Evolutionary conservation across 345 rosid genomes (phyloP).

Genomic region (Boechera stricta): DNA sequence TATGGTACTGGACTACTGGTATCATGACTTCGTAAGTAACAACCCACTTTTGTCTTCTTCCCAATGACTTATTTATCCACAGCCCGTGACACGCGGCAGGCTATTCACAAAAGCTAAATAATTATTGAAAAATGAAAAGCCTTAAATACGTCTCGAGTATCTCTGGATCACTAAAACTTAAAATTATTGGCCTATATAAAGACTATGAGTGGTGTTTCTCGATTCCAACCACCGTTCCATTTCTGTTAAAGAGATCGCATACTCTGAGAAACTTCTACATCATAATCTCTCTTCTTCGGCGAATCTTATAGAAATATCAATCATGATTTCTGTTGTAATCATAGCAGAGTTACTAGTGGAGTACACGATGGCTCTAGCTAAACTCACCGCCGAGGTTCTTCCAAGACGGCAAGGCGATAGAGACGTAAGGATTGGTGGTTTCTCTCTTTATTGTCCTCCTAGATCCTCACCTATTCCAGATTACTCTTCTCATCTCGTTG

Average conservation of each 20-base stretch:
- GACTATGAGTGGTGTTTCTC: neutral
- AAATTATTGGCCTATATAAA: neutral
- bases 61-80: neutral
- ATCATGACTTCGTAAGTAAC: neutral
- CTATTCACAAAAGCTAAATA: neutral
- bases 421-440: constrained; percentile 25
- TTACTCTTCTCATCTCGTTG: constrained; percentile 41
- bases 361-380: constrained; percentile 57
- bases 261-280: neutral
- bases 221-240: neutral
- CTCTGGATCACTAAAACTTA: neutral
- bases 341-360: constrained; percentile 59
- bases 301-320: neutral
- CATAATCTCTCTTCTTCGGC: neutral
- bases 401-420: constrained; percentile 35
- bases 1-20: too few species aligned
- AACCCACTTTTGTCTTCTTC: neutral
- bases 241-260: neutral
- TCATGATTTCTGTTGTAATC: constrained; percentile 56
- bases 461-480: constrained; percentile 37
- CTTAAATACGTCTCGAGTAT: constrained; percentile 5
- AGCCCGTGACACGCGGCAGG: neutral
- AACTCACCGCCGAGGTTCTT: constrained; percentile 48
- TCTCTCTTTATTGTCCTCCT: constrained; percentile 27
- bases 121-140: neutral